Conservation (phyloP, 345 rosid genomes). For the Hirschfeldia incana region DNA sequence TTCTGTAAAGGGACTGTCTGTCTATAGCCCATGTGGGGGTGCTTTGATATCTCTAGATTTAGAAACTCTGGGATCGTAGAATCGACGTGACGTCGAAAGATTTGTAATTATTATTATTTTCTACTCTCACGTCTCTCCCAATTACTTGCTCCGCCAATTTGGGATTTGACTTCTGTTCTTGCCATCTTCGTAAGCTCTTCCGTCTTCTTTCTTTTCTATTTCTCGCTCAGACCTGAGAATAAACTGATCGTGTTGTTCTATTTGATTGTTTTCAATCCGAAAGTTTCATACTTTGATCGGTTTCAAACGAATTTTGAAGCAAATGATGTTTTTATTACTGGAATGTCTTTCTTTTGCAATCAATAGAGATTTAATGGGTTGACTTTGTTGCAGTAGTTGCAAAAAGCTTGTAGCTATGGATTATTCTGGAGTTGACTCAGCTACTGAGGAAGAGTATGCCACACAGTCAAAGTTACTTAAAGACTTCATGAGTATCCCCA, state of each 20-base stretch:
- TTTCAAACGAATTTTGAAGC: not conserved
- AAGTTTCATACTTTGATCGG: conserved; percentile 23
- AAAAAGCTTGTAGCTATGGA: conserved; percentile 48
- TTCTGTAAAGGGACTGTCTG: too few species aligned
- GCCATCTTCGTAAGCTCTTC: conserved; percentile 38
- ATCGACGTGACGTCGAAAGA: not conserved
- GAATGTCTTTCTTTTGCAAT: not conserved
- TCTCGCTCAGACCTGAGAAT: not conserved
- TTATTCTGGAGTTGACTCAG: conserved; percentile 42
- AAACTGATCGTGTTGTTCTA: not conserved
- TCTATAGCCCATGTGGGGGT: too few species aligned
- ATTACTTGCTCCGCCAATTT: conserved; percentile 27
- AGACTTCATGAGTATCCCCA: conserved; percentile 63
- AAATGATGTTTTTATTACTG: not conserved
- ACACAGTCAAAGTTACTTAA: conserved; percentile 68
- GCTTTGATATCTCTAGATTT: too few species aligned
- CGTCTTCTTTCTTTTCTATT: conserved; percentile 10
- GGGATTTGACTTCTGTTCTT: conserved; percentile 27
- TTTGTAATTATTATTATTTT: not conserved
- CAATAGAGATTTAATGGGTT: not conserved
- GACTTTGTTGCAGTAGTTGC: conserved; percentile 39
- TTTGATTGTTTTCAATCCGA: not conserved
- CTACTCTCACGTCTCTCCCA: conserved; percentile 8
- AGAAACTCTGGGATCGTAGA: not conserved
- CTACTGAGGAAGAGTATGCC: conserved; percentile 65